These are phyloP conservation scores for Clitopilus passeckerianus DNA, from an alignment of 768 basidiomycete species.

Conservation along the genomic window DNA sequence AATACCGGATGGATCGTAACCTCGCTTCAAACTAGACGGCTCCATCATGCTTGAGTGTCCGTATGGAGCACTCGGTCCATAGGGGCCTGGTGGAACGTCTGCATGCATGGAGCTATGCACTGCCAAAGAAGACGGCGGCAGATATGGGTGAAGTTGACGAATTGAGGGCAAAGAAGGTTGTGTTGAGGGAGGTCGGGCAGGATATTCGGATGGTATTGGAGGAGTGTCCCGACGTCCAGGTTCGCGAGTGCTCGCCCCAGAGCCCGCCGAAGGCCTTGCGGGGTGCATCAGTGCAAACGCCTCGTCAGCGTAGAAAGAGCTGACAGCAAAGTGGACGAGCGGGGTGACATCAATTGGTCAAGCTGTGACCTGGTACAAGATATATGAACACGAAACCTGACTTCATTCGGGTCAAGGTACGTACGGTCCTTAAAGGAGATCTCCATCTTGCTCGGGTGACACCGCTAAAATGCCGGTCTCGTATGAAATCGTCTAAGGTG, in stretches of 20 bases:
- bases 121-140: slow-evolving; percentile 45
- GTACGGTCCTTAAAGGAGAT: slow-evolving; percentile 27
- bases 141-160: slow-evolving; percentile 61
- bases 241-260: slow-evolving; percentile 15
- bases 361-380: slow-evolving; percentile 1
- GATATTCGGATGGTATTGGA: slow-evolving; percentile 15
- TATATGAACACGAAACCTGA: not conserved
- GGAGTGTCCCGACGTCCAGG: slow-evolving; percentile 14
- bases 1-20: slow-evolving; percentile 26
- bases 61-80: slow-evolving; percentile 19
- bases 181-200: slow-evolving; percentile 15
- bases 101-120: slow-evolving; percentile 6
- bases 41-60: slow-evolving; percentile 20
- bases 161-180: slow-evolving; percentile 57
- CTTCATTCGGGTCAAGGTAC: slow-evolving; percentile 15
- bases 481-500: slow-evolving; percentile 25
- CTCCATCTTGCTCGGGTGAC: slow-evolving; percentile 22
- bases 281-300: not conserved
- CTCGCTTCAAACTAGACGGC: slow-evolving; percentile 19
- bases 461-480: slow-evolving; percentile 29
- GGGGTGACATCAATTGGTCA: slow-evolving; percentile 1
- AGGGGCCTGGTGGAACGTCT: slow-evolving; percentile 8
- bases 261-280: not conserved
- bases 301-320: not conserved
- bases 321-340: not conserved